These are phyloP conservation scores for Camellia japonica DNA, from an alignment of 148 eudicot species.

Conservation along the genomic window DNA sequence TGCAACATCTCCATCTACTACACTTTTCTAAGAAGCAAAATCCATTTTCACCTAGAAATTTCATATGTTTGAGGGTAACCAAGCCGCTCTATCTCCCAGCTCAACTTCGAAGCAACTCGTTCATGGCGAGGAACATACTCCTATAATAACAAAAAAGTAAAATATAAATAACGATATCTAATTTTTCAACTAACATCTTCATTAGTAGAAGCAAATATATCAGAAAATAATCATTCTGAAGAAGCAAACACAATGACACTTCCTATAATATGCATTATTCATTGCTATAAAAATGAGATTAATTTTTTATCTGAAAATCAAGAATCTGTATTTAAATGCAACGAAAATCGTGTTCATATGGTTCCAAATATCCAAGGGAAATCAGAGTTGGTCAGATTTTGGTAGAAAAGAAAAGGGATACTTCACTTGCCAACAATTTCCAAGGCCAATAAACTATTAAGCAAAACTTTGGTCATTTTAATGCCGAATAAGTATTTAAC, in stretches of 20 bases:
- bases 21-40: slow-evolving; percentile 1
- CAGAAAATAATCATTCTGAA: not conserved
- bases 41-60: slow-evolving; percentile 41
- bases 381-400: not conserved
- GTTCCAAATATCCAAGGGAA: not conserved
- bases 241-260: not conserved
- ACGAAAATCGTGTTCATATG: not conserved
- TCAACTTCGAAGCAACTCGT: slow-evolving; percentile 55
- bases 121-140: slow-evolving; percentile 74
- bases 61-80: slow-evolving; percentile 42
- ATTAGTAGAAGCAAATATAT: not conserved
- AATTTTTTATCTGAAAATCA: not conserved
- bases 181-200: not conserved
- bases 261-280: not conserved
- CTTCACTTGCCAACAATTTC: not conserved
- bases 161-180: not conserved
- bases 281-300: not conserved
- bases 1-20: slow-evolving; percentile 10
- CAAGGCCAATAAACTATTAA: not conserved
- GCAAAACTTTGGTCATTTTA: not conserved
- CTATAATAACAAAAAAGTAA: slow-evolving; percentile 17
- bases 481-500: not conserved
- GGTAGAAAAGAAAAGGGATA: not conserved
- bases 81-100: slow-evolving; percentile 75
- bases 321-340: not conserved